phyloP scores from a whole-genome alignment of 495 filamentous ascomycete species.

The Trypethelium eluteriae region DNA sequence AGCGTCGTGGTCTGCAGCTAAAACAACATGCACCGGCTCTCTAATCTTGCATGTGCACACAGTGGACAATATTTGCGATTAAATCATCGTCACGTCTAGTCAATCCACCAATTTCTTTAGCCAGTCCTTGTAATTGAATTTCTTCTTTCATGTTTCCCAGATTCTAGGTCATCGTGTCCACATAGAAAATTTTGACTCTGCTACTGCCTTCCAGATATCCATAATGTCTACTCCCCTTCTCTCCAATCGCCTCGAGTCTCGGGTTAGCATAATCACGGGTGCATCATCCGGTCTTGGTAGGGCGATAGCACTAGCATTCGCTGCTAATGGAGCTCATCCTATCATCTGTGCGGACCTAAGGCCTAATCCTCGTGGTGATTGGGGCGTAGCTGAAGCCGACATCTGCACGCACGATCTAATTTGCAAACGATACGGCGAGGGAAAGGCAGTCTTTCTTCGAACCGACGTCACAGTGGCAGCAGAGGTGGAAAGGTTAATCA shows the following conservation, averaged over 20 bases:
- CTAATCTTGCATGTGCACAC: too few relatives aligned
- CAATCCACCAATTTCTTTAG: too few relatives aligned
- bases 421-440: slow-evolving; percentile 30
- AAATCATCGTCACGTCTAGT: too few relatives aligned
- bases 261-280: slow-evolving; percentile 46
- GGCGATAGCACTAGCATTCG: slow-evolving; percentile 41
- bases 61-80: too few relatives aligned
- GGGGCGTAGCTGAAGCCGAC: slow-evolving; percentile 28
- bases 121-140: background rate
- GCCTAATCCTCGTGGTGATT: slow-evolving; percentile 16
- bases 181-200: background rate
- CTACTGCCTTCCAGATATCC: background rate
- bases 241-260: slow-evolving; percentile 23
- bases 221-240: slow-evolving; percentile 4
- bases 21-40: too few relatives aligned
- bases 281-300: slow-evolving; percentile 44
- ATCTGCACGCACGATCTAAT: slow-evolving; percentile 42
- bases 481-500: slow-evolving; percentile 14
- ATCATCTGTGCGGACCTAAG: slow-evolving; percentile 43
- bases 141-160: background rate
- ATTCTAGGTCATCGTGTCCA: background rate
- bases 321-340: slow-evolving; percentile 38
- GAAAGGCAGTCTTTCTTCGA: slow-evolving; percentile 39
- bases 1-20: too few relatives aligned
- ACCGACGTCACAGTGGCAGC: slow-evolving; percentile 37